Evolutionary conservation across 2,329 filamentous ascomycete genomes (phyloP).

Genomic region (Aspergillus ochraceoroseus): DNA sequence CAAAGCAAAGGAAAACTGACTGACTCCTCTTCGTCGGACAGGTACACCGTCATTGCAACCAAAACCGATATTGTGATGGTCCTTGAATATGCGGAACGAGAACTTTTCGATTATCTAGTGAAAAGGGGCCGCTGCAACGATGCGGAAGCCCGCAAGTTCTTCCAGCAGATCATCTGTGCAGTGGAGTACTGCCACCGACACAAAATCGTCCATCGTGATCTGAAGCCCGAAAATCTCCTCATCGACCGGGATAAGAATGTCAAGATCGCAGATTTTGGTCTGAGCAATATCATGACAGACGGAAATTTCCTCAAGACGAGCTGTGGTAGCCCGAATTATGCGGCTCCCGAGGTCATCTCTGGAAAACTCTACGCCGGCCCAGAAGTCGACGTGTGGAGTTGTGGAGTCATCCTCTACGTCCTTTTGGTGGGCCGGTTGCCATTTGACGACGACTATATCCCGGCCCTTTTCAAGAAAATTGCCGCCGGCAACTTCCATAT

Average conservation of each 20-base stretch:
- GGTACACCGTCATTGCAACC: conserved; percentile 95
- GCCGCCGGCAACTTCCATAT: conserved; percentile 89
- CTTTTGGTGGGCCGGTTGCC: conserved; percentile 66
- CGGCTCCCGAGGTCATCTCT: conserved; percentile 94
- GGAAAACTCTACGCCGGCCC: conserved; percentile 96
- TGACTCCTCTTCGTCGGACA: conserved; percentile 38
- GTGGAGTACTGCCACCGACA: conserved; percentile 98
- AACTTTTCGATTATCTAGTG: conserved; percentile 97
- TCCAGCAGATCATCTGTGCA: conserved; percentile 97
- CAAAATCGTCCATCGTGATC: conserved; percentile 95
- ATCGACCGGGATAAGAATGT: conserved; percentile 95
- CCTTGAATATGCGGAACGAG: conserved; percentile 91
- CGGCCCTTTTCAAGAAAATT: conserved; percentile 95
- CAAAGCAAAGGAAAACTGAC: conserved; percentile 18
- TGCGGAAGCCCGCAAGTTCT: conserved; percentile 90
- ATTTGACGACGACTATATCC: conserved; percentile 98
- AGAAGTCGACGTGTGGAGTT: conserved; percentile 85
- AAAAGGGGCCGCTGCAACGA: conserved; percentile 89
- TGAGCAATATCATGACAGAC: conserved; percentile 99
- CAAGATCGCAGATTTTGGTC: conserved; percentile 97
- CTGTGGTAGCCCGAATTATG: conserved; percentile 97
- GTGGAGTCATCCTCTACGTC: conserved; percentile 62
- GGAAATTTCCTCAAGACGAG: conserved; percentile 98
- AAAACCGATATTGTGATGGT: conserved; percentile 97
- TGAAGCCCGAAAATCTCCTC: conserved; percentile 95